A percentile compares a stretch with the other conserved stretches of the same genome.
Conservation (phyloP, 2,329 filamentous ascomycete species). For the Trichoderma oligosporum region DNA sequence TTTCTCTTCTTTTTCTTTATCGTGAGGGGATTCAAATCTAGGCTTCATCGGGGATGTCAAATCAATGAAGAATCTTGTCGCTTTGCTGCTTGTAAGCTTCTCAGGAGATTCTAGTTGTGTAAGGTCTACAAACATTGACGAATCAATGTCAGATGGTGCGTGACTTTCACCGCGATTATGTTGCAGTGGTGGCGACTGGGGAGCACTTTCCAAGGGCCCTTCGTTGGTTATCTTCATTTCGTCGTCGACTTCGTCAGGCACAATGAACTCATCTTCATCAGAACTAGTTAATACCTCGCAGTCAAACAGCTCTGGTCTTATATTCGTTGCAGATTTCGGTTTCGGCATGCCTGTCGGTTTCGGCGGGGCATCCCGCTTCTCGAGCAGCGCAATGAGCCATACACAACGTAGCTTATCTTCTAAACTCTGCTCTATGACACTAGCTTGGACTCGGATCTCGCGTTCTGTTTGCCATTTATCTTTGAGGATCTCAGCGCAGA, state of each 20-base stretch:
- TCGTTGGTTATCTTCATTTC: not conserved
- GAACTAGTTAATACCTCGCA: slow-evolving; percentile 52
- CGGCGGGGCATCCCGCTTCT: slow-evolving; percentile 38
- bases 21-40: not conserved
- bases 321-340: slow-evolving; percentile 9
- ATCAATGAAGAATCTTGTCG: slow-evolving; percentile 24
- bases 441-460: slow-evolving; percentile 54
- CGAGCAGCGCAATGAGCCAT: slow-evolving; percentile 50
- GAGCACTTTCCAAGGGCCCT: not conserved
- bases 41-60: slow-evolving; percentile 26
- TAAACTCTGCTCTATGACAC: slow-evolving; percentile 61
- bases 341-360: slow-evolving; percentile 30
- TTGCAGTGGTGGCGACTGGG: not conserved
- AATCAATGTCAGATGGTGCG: slow-evolving; percentile 24
- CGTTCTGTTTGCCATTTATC: slow-evolving; percentile 50
- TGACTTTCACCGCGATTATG: not conserved
- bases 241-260: not conserved
- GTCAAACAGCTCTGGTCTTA: slow-evolving; percentile 24
- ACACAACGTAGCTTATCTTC: slow-evolving; percentile 53
- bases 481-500: slow-evolving; percentile 49
- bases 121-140: slow-evolving; percentile 29
- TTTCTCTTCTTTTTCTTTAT: not conserved
- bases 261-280: slow-evolving; percentile 37
- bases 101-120: slow-evolving; percentile 28
- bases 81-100: not conserved